Base-by-base conservation (phyloP, 495 filamentous ascomycete genomes). In the Letharia columbiana region DNA sequence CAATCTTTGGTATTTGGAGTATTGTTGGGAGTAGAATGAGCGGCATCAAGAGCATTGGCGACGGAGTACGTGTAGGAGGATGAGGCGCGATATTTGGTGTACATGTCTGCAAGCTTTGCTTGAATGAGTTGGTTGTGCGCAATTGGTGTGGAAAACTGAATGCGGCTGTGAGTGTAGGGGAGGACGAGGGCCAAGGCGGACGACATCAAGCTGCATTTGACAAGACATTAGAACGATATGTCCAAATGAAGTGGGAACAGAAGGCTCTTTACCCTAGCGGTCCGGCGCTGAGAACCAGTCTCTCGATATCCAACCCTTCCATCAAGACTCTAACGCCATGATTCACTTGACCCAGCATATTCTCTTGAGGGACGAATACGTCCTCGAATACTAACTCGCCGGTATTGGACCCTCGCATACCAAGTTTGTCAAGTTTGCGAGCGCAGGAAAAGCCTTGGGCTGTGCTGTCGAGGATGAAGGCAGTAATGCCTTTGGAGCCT, bases 381-480 rank as follows among this genome's bases (percentile, higher is more conserved):
- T 90, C 82, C 31, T 96, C 91, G 71, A 98, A 96, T 60, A 95
- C 80, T 17, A 98, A 81, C 77, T 98, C 94, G 70, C 94, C 95
- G 9, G 95, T 98, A 77, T 98, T 98, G 47, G 87, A 91, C 61
- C 94, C 94, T 37, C 94, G 87, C 94, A 98, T 98, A 63, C 94
- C 94, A 68, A 98, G 88, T 78, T 98, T 98, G 77, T 98, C 95
- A 12, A 98, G 85, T 77, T 98, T 98, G 44, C 91, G 85, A 33
- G 91, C 84, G 72, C 88, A 91, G 60, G 86, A 89, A 80, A 97
- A 97, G 67, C 94, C 94, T 11, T 83, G 71, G 60, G 84, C 81
- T 23, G 75, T 73, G 35, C 85, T 89, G 71, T 96, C 87, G 33
- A 98, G 89, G 57, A 98, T 81, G 76, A 97, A 96, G 49, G 93